phyloP scores from a whole-genome alignment of 2,329 filamentous ascomycete genomes.

The Apiospora koreana region DNA sequence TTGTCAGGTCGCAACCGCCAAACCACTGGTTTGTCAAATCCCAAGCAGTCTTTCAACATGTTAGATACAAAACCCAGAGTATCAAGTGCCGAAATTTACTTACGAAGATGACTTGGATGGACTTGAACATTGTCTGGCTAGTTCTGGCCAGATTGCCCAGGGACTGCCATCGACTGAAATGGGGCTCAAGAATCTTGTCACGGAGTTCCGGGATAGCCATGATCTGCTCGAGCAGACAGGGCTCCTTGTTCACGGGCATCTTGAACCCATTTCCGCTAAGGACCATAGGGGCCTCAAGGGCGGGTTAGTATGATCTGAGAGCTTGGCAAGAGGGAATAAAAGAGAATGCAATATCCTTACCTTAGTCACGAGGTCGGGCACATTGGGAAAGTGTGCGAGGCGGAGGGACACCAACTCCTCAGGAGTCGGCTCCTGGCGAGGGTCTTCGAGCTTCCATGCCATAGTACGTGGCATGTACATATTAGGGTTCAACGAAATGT shows the following conservation, averaged over 20 bases:
- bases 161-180: constrained; percentile 18
- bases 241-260: neutral
- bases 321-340: neutral
- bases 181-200: constrained; percentile 13
- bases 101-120: constrained; percentile 21
- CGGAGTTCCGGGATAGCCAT: constrained; percentile 23
- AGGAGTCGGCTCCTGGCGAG: neutral
- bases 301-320: neutral
- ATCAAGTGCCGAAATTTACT: neutral
- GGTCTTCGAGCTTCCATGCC: neutral
- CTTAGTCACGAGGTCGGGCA: constrained; percentile 10
- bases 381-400: constrained; percentile 8
- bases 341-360: neutral
- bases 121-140: constrained; percentile 22
- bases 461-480: neutral
- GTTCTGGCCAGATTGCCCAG: constrained; percentile 23
- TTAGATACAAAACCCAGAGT: neutral
- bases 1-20: neutral
- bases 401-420: neutral
- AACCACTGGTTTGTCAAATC: neutral
- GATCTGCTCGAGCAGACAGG: neutral
- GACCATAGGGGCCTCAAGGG: neutral
- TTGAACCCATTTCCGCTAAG: neutral
- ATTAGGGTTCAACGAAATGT: constrained; percentile 20
- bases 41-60: neutral